phyloP scores from a whole-genome alignment of 2,329 filamentous ascomycete species.

The Xylariaceae sp. region DNA sequence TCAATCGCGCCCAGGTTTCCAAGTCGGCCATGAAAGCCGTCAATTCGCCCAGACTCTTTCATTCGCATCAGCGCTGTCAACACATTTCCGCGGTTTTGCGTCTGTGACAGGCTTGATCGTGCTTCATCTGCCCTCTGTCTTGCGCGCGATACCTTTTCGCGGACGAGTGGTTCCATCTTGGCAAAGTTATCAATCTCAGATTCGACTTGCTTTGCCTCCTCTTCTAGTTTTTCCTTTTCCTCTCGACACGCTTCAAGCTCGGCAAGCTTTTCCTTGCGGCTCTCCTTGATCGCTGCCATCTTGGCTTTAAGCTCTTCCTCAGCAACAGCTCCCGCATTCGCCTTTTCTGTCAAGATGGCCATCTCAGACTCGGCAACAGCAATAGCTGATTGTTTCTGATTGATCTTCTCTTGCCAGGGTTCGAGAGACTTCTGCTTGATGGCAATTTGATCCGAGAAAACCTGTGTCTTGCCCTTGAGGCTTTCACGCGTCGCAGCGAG shows the following conservation, averaged over 20 bases:
- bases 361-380: constrained; percentile 93
- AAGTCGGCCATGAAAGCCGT: constrained; percentile 91
- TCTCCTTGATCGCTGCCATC: constrained; percentile 65
- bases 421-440: constrained; percentile 89
- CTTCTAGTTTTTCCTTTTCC: constrained; percentile 65
- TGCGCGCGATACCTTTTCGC: constrained; percentile 78
- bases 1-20: constrained; percentile 94
- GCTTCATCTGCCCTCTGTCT: constrained; percentile 96
- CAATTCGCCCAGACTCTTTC: constrained; percentile 92
- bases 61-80: constrained; percentile 87
- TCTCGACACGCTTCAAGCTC: constrained; percentile 72
- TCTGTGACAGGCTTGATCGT: constrained; percentile 79
- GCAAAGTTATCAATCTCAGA: constrained; percentile 66
- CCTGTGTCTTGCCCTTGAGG: constrained; percentile 92
- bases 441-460: constrained; percentile 86
- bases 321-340: constrained; percentile 78
- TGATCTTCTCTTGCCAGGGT: constrained; percentile 96
- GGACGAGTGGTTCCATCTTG: constrained; percentile 73
- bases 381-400: constrained; percentile 88
- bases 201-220: constrained; percentile 67
- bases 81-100: constrained; percentile 89
- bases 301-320: constrained; percentile 79
- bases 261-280: constrained; percentile 61
- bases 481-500: constrained; percentile 76
- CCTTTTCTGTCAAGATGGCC: constrained; percentile 82